Percentiles rank a stretch among this genome's conserved stretches.
These are phyloP conservation scores for Pezizomycotina sp. DNA, from an alignment of 2,329 filamentous ascomycete species.

Conservation along the genomic window DNA sequence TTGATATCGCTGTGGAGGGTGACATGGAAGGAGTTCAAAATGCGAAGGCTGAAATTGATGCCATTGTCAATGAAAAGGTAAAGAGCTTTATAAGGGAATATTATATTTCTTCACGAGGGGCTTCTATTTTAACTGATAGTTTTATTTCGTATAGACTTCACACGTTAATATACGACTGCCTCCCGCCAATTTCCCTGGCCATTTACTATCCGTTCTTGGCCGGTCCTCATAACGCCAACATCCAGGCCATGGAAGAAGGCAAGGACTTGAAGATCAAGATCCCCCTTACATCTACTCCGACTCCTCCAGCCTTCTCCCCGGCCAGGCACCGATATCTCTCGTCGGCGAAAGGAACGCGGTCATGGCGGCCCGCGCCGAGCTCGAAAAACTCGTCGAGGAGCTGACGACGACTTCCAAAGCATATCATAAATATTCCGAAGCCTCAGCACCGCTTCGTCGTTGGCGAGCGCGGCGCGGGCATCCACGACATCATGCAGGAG, in stretches of 20 bases:
- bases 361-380: slow-evolving; percentile 59
- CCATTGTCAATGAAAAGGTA: slow-evolving; percentile 72
- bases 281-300: slow-evolving; percentile 34
- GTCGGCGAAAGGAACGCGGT: slow-evolving; percentile 72
- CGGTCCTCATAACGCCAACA: slow-evolving; percentile 52
- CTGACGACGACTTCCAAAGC: slow-evolving; percentile 62
- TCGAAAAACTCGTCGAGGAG: slow-evolving; percentile 62
- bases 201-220: slow-evolving; percentile 94
- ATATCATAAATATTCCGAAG: slow-evolving; percentile 60
- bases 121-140: background rate
- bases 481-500: slow-evolving; percentile 73
- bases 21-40: slow-evolving; percentile 75
- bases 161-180: slow-evolving; percentile 63
- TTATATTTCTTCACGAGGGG: background rate
- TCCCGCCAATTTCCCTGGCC: slow-evolving; percentile 52
- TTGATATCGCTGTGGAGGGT: slow-evolving; percentile 79
- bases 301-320: slow-evolving; percentile 21
- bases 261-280: slow-evolving; percentile 68
- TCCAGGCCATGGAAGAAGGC: slow-evolving; percentile 51
- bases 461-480: slow-evolving; percentile 60
- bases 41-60: slow-evolving; percentile 67
- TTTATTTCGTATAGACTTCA: slow-evolving; percentile 10
- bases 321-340: slow-evolving; percentile 46
- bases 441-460: slow-evolving; percentile 82
- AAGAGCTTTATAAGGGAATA: no score